Percentiles rank a stretch among this genome's conserved stretches.
Evolutionary conservation across 352 stramenopile genomes (phyloP).

Genomic region (Pythium rishiriense): DNA sequence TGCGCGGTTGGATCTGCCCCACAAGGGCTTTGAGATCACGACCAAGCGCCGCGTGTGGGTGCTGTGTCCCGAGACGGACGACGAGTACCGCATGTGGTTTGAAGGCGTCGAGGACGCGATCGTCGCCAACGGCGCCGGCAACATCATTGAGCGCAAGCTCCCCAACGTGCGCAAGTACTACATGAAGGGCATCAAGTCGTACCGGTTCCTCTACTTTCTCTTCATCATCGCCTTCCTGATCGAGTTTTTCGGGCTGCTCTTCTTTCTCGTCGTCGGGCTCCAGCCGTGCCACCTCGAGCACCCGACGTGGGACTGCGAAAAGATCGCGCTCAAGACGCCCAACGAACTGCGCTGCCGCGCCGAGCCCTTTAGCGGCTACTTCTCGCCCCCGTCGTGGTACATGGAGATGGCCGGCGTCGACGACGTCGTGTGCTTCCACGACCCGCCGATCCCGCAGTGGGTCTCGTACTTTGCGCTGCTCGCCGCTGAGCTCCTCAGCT

Average conservation of each 20-base stretch:
- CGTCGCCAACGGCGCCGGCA: slow-evolving; percentile 67
- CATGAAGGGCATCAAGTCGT: slow-evolving; percentile 84
- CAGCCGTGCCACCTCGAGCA: slow-evolving; percentile 68
- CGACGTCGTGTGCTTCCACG: slow-evolving; percentile 75
- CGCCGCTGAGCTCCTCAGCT: slow-evolving; percentile 62
- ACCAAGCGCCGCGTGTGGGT: slow-evolving; percentile 87
- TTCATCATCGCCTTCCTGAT: slow-evolving; percentile 70
- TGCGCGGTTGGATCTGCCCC: slow-evolving; percentile 74
- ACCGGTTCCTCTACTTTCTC: slow-evolving; percentile 77
- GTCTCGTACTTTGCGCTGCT: slow-evolving; percentile 79
- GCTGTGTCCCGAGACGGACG: slow-evolving; percentile 80
- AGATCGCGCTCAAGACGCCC: slow-evolving; percentile 59
- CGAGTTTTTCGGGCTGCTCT: slow-evolving; percentile 72
- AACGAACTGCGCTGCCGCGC: slow-evolving; percentile 53
- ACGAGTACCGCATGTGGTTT: slow-evolving; percentile 87
- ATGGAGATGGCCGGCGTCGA: slow-evolving; percentile 70
- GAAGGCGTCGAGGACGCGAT: slow-evolving; percentile 76
- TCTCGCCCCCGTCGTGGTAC: slow-evolving; percentile 74
- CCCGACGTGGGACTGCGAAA: slow-evolving; percentile 47
- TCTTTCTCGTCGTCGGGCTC: slow-evolving; percentile 82
- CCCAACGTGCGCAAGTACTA: slow-evolving; percentile 89
- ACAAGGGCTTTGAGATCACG: slow-evolving; percentile 78
- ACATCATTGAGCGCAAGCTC: slow-evolving; percentile 86
- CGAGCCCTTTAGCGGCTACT: slow-evolving; percentile 67
- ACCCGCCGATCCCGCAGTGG: slow-evolving; percentile 76